phyloP scores from a whole-genome alignment of 1,284 basidiomycete species.

The Papiliotrema fonsecae region DNA sequence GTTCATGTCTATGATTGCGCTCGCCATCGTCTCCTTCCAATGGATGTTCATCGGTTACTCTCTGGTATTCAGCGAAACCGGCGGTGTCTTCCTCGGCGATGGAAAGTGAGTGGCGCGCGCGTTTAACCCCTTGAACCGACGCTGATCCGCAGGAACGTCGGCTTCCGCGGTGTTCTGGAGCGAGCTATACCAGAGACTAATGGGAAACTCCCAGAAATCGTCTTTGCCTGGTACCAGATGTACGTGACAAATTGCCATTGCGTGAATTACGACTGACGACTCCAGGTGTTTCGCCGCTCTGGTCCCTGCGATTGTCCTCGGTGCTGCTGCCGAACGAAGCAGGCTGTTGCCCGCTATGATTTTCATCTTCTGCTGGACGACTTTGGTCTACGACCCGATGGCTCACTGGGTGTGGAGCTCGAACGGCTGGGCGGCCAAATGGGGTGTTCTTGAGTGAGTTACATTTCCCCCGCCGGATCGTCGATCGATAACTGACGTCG shows the following conservation, averaged over 20 bases:
- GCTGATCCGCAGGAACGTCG: constrained; percentile 44
- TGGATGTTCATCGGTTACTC: constrained; percentile 87
- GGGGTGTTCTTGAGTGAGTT: constrained; percentile 76
- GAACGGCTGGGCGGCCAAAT: constrained; percentile 82
- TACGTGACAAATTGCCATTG: neutral
- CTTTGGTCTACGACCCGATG: constrained; percentile 63
- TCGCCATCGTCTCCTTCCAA: constrained; percentile 71
- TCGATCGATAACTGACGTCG: neutral
- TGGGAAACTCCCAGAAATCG: constrained; percentile 53
- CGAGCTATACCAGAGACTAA: constrained; percentile 65
- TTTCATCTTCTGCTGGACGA: constrained; percentile 75
- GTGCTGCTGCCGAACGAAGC: constrained; percentile 76
- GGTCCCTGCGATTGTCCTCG: constrained; percentile 54
- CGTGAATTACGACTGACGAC: neutral
- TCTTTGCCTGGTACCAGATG: constrained; percentile 79
- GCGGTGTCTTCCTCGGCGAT: constrained; percentile 59
- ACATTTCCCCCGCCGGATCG: neutral
- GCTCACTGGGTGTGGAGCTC: constrained; percentile 71
- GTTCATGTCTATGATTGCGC: constrained; percentile 58
- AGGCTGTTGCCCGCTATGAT: constrained; percentile 82
- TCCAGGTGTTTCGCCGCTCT: constrained; percentile 46
- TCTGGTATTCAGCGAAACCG: constrained; percentile 70
- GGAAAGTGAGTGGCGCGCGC: constrained; percentile 40
- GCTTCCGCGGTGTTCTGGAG: constrained; percentile 63
- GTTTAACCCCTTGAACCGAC: neutral